Evolutionary conservation across 805 yeast genomes (phyloP), one percentile per base, ranked within the genome.

Genomic region (Kuraishia borneana): DNA sequence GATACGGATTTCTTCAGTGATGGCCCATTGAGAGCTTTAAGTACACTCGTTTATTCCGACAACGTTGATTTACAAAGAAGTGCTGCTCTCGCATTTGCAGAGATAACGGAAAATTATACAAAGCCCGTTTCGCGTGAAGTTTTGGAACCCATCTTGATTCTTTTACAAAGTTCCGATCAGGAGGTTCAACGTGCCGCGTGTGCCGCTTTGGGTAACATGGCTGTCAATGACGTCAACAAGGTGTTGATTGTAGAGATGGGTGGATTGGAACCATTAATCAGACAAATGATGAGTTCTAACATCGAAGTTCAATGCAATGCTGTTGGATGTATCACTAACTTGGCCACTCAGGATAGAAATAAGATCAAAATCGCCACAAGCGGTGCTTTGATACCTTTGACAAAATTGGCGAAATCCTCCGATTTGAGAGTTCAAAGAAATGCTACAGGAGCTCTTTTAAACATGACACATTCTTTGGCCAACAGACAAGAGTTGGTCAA

Each of bases 271-370:
- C 97, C 97, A 4, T 71, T 92, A 31, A 92, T 92, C 47, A 79
- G 94, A 56, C 98, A 92, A 61, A 92, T 92, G 99, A 81, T 85
- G 81, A 81, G 94, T 28, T 74, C 92, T 36, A 92, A 92, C 51
- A 94, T 92, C 38, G 99, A 92, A 58, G 97, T 92, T 26, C 98
- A 92, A 61, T 92, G 99, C 59, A 92, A 92, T 54, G 98, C 99
- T 2, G 98, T 92, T 37, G 99, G 99, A 13, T 92, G 98, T 56
- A 88, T 92, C 51, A 92, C 99, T 25, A 92, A 92, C 54, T 72
- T 92, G 57, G 98, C 98, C 6, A 92, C 98, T 5, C 95, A 84
- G 60, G 99, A 92, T 58, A 95, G 85, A 50, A 92, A 92, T 61
- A 92, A 92, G 58, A 78, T 92, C 35, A 87, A 85, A 55, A 92